Percentiles rank a stretch among this genome's conserved stretches.
Conservation (phyloP, 371 early-diverging fungal genomes). For the Mycotypha africana region DNA sequence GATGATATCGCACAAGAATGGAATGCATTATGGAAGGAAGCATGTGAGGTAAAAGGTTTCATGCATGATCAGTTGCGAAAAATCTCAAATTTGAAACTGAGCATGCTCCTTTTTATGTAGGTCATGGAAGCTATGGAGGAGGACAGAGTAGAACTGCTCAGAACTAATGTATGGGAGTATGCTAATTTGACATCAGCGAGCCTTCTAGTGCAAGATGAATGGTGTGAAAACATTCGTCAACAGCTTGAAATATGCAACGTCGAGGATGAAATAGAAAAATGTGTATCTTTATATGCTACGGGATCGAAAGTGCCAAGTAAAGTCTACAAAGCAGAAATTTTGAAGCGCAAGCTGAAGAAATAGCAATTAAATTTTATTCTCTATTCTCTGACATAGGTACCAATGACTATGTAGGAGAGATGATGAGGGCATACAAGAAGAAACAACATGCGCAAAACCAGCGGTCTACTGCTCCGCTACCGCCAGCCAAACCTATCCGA, state of each 20-base stretch:
- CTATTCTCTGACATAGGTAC: conserved; percentile 14
- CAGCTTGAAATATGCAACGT: conserved; percentile 27
- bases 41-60: conserved; percentile 27
- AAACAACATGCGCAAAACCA: conserved; percentile 1
- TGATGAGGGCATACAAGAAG: conserved; percentile 14
- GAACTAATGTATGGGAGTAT: conserved; percentile 38
- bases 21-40: conserved; percentile 30
- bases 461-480: not conserved
- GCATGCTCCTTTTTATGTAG: not conserved
- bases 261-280: conserved; percentile 22
- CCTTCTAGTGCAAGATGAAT: conserved; percentile 39
- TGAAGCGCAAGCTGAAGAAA: too few species aligned
- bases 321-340: too few species aligned
- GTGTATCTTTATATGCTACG: conserved; percentile 22
- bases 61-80: too few species aligned
- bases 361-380: not conserved
- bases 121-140: conserved; percentile 31
- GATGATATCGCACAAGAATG: conserved; percentile 28
- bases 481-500: conserved; percentile 3
- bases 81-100: not conserved
- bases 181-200: conserved; percentile 33
- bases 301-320: conserved; percentile 29
- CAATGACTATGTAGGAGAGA: conserved; percentile 26
- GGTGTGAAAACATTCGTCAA: conserved; percentile 31
- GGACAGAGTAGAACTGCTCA: conserved; percentile 32